Evolutionary conservation across 1,139 yeast species (phyloP).

Genomic region (Zygosaccharomyces sapae): DNA sequence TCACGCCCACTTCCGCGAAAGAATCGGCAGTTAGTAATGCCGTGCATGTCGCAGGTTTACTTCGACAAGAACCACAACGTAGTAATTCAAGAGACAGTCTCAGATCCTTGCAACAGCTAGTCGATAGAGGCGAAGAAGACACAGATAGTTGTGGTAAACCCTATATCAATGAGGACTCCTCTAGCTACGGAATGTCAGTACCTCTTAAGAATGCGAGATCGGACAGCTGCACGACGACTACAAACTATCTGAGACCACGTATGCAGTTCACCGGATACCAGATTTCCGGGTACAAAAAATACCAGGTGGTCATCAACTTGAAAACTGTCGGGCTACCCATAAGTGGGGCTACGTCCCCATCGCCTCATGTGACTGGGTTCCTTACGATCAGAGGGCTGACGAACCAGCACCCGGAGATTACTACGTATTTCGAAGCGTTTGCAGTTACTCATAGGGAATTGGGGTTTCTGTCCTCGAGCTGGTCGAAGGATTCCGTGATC

Average conservation of each 20-base stretch:
- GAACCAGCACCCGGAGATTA: conserved; percentile 67
- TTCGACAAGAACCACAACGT: conserved; percentile 8
- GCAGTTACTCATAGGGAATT: conserved; percentile 58
- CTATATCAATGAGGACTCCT: conserved; percentile 11
- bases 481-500: conserved; percentile 50
- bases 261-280: conserved; percentile 34
- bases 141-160: conserved; percentile 7
- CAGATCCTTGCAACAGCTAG: conserved; percentile 19
- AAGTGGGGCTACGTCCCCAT: conserved; percentile 9
- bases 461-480: conserved; percentile 46
- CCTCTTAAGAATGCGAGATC: not conserved
- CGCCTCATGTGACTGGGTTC: conserved; percentile 61
- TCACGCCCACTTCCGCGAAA: too few species aligned
- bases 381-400: conserved; percentile 79
- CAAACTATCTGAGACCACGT: conserved; percentile 29
- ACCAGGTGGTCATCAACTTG: conserved; percentile 31
- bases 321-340: conserved; percentile 31
- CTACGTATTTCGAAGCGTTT: conserved; percentile 85
- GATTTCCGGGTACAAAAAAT: conserved; percentile 35
- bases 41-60: conserved; percentile 15
- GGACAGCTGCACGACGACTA: conserved; percentile 7
- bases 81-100: conserved; percentile 23
- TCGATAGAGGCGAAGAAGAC: conserved; percentile 7
- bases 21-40: not conserved
- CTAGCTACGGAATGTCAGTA: conserved; percentile 1